phyloP scores from a whole-genome alignment of 495 filamentous ascomycete species.

The Podospora sp. region DNA sequence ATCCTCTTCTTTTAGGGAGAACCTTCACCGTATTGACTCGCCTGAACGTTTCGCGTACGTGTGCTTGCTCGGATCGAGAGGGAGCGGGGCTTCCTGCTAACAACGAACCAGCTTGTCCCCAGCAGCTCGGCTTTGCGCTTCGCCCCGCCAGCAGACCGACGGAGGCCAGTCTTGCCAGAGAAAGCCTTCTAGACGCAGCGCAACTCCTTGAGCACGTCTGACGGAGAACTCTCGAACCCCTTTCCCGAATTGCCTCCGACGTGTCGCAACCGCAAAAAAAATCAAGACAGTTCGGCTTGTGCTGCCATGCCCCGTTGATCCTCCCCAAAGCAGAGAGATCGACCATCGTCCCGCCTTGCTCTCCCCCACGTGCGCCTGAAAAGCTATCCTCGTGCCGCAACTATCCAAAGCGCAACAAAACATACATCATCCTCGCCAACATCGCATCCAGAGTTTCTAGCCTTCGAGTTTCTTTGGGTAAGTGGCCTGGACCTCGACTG shows the following conservation, averaged over 20 bases:
- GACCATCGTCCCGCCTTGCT: not conserved
- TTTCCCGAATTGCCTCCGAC: conserved; percentile 7
- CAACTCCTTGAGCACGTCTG: not conserved
- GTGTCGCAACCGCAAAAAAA: not conserved
- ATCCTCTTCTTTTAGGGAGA: conserved; percentile 19
- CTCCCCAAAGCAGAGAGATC: conserved; percentile 4
- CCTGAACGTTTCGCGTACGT: not conserved
- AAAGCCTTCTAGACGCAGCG: not conserved
- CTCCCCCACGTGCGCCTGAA: conserved; percentile 14
- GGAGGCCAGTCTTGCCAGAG: conserved; percentile 4
- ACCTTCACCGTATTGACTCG: not conserved
- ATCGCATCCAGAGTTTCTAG: not conserved
- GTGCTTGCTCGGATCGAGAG: not conserved
- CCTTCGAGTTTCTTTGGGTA: conserved; percentile 25
- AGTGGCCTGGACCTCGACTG: conserved; percentile 21
- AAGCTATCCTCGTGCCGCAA: not conserved
- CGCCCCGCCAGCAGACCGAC: not conserved
- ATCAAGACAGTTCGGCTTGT: not conserved
- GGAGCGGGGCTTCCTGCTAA: not conserved
- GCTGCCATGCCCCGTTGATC: conserved; percentile 11
- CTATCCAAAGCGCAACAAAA: not conserved
- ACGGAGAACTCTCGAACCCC: not conserved
- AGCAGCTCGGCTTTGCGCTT: not conserved
- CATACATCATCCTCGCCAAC: not conserved
- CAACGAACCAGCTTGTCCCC: not conserved